Evolutionary conservation across 2,329 filamentous ascomycete genomes (phyloP), one percentile per base, ranked within the genome.

Genomic region (Penicillium sp.): DNA sequence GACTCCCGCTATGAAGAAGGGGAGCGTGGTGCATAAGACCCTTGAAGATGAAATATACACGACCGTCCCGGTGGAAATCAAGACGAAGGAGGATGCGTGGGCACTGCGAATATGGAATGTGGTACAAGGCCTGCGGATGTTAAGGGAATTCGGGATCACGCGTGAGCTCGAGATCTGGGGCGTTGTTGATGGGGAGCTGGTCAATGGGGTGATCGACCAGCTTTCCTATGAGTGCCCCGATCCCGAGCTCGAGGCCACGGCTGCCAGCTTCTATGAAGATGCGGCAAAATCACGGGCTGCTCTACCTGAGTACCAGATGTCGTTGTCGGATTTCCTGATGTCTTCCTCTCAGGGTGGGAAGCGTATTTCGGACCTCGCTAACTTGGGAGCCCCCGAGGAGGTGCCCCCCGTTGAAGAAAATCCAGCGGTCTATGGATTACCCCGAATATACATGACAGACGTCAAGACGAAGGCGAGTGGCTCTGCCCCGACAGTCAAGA

Each of bases 171-270:
- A 93, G 69, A 83, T 98, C 3, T 97, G 94, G 92, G 95, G 94
- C 0, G 79, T 90, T 13, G 75, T 97, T 1, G 88, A 95, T 59
- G 92, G 89, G 1, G 86, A 96, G 68, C 81, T 97, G 25, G 87
- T 98, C 61, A 95, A 91, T 68, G 95, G 95, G 1, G 81, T 98
- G 53, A 96, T 99, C 64, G 95, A 99, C 72, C 88, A 93, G 68
- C 77, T 98, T 16, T 92, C 88, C 58, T 90, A 90, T 69, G 82
- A 87, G 22, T 92, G 92, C 68, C 92, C 93, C 0, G 89, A 96
- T 66, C 79, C 84, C 0, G 84, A 86, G 28, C 84, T 91, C 10
- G 91, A 95, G 72, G 80, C 85, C 33, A 82, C 86, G 56, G 80
- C 87, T 52, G 73, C 79, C 48, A 73, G 75, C 28, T 75, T 78